Evolutionary conservation across 108 stramenopile genomes (phyloP), one percentile per base, ranked within the genome.

Genomic region (Nitzschia inconspicua): DNA sequence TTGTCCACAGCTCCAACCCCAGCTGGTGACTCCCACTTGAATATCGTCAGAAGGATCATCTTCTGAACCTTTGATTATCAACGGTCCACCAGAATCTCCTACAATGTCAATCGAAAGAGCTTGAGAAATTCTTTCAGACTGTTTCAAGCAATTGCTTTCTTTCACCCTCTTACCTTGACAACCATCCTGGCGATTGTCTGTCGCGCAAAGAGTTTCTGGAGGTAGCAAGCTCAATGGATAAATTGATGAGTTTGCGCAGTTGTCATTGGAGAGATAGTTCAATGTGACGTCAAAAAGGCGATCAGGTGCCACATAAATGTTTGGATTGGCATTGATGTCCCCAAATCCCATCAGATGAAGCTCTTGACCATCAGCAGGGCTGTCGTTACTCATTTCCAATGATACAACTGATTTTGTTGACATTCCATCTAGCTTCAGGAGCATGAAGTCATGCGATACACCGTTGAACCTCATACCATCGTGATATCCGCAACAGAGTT

Each of bases 61-160:
- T n/a, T n/a, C n/a, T 40, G 66, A 68, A 32, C 8, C 46, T 3
- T n/a, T 58, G 8, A 53, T 26, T 26, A 49, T 30, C 25, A 75
- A 37, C 1, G 75, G 75, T 11, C 75, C 75, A 53, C 75, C 72
- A 3, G 65, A 66, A 42, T 73, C 72, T 9, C 65, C 72, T 18
- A n/a, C n/a, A n/a, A n/a, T n/a, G n/a, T n/a, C n/a, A n/a, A n/a
- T n/a, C n/a, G n/a, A n/a, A n/a, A n/a, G n/a, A n/a, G n/a, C 16
- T 70, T 6, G 68, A 51, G 22, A 30, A 63, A 31, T 61, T 63
- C 47, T 41, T 70, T 23, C 26, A 61, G 37, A 70, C 32, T 3
- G 52, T 70, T 23, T 51, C 60, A n/a, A 35, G 68, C 5, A 60
- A 61, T 41, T 40, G 19, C 11, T 63, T 25, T 42, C n/a, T n/a